These are phyloP conservation scores for Claviceps purpurea DNA, from an alignment of 2,329 filamentous ascomycete species.

Conservation along the genomic window DNA sequence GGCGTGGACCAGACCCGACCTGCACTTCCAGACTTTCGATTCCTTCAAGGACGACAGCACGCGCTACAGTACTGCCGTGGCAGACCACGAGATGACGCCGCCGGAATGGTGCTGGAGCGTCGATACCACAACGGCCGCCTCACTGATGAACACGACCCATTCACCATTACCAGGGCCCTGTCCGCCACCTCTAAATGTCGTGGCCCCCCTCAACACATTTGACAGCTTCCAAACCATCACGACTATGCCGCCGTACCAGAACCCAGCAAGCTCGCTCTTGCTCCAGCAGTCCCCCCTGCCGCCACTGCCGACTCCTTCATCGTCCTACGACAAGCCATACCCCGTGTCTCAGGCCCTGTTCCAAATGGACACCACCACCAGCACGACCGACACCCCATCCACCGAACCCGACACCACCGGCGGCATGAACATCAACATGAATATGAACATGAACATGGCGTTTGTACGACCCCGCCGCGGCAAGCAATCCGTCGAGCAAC, in stretches of 20 bases:
- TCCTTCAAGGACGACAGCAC: not conserved
- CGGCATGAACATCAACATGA: not conserved
- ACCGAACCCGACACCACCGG: not conserved
- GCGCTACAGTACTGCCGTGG: not conserved
- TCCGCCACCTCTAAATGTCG: too few relatives aligned
- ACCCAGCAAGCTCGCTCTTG: not conserved
- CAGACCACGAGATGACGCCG: not conserved
- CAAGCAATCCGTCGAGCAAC: not conserved
- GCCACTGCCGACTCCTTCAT: not conserved
- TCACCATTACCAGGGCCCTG: too few relatives aligned
- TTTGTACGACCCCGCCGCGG: not conserved
- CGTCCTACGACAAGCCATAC: not conserved
- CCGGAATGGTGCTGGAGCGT: slow-evolving; percentile 1
- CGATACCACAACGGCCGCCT: not conserved
- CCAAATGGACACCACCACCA: not conserved
- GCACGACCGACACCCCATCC: not conserved
- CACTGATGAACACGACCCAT: not conserved
- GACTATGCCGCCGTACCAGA: not conserved
- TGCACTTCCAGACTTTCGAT: not conserved
- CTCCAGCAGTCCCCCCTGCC: not conserved
- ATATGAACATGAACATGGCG: not conserved
- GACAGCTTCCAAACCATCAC: not conserved
- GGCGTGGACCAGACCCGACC: not conserved
- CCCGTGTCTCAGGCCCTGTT: not conserved
- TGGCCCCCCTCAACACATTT: too few relatives aligned